These are phyloP conservation scores for Aspergillus pseudoterreus DNA, from an alignment of 2,329 filamentous ascomycete species.

Conservation along the genomic window DNA sequence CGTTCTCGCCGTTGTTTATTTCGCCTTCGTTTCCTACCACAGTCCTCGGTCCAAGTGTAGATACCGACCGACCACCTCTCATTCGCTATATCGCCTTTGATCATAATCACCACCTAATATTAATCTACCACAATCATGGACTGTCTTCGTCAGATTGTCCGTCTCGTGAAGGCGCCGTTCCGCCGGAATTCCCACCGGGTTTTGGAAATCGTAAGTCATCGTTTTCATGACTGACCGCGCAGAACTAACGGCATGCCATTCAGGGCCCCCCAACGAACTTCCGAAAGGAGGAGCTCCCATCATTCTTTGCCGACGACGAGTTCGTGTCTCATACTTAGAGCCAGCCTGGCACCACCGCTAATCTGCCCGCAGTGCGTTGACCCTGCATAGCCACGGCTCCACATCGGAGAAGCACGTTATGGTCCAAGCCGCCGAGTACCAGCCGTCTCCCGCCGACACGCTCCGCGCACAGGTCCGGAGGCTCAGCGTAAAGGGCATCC, in stretches of 20 bases:
- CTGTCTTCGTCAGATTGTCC: slow-evolving; percentile 34
- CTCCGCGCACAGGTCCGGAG: slow-evolving; percentile 27
- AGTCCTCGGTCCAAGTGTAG: slow-evolving; percentile 5
- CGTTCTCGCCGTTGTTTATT: background rate
- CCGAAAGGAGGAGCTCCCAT: slow-evolving; percentile 38
- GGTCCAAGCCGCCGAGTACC: slow-evolving; percentile 22
- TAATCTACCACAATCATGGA: slow-evolving; percentile 22
- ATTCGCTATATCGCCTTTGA: background rate
- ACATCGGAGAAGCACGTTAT: slow-evolving; percentile 27
- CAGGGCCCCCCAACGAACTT: slow-evolving; percentile 43
- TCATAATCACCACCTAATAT: background rate
- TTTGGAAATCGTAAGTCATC: slow-evolving; percentile 34
- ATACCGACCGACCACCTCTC: slow-evolving; percentile 3
- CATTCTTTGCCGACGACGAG: slow-evolving; percentile 39
- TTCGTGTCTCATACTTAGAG: slow-evolving; percentile 21
- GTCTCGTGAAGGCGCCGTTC: slow-evolving; percentile 32
- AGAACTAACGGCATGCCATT: slow-evolving; percentile 8
- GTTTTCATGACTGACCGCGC: background rate
- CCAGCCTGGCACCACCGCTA: slow-evolving; percentile 13
- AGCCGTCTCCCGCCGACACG: slow-evolving; percentile 26
- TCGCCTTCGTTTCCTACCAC: background rate
- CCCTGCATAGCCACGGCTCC: slow-evolving; percentile 28
- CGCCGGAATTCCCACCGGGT: slow-evolving; percentile 23
- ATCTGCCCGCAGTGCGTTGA: slow-evolving; percentile 31
- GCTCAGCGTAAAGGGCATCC: slow-evolving; percentile 25